Evolutionary conservation across 345 rosid species (phyloP).

Genomic region (Physaria fendleri): DNA sequence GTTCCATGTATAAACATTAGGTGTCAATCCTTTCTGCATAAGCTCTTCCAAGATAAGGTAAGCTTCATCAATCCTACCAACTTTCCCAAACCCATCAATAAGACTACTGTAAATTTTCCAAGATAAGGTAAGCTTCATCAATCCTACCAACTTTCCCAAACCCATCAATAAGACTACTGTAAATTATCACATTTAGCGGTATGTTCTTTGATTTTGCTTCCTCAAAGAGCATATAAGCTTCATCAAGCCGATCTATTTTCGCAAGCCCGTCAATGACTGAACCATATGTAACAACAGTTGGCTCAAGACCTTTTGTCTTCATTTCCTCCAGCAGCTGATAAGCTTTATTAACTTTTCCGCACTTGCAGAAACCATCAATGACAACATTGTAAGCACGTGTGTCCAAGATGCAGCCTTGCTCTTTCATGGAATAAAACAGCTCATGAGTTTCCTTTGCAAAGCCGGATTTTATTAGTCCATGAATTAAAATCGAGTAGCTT

Average conservation of each 20-base stretch:
- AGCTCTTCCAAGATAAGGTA: constrained; percentile 89
- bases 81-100: constrained; percentile 95
- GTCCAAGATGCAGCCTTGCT: constrained; percentile 80
- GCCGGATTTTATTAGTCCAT: constrained; percentile 83
- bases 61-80: constrained; percentile 94
- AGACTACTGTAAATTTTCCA: constrained; percentile 78
- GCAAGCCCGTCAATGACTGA: constrained; percentile 82
- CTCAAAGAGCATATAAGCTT: constrained; percentile 95
- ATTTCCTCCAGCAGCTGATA: constrained; percentile 94
- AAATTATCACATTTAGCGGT: constrained; percentile 67
- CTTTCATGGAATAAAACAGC: constrained; percentile 80
- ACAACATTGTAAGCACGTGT: constrained; percentile 77
- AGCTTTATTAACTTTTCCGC: constrained; percentile 86
- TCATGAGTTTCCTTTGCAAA: constrained; percentile 72
- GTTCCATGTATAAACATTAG: constrained; percentile 84
- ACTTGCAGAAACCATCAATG: constrained; percentile 90
- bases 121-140: constrained; percentile 93
- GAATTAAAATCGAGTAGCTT: constrained; percentile 75
- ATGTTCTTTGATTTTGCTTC: constrained; percentile 79
- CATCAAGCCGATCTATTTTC: constrained; percentile 92
- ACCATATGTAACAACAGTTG: constrained; percentile 90
- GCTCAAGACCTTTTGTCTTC: constrained; percentile 71
- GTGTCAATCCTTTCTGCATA: constrained; percentile 86
- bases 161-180: constrained; percentile 87
- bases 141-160: constrained; percentile 96